Conservation (phyloP, 352 stramenopile species). For the Pythium phragmitis region DNA sequence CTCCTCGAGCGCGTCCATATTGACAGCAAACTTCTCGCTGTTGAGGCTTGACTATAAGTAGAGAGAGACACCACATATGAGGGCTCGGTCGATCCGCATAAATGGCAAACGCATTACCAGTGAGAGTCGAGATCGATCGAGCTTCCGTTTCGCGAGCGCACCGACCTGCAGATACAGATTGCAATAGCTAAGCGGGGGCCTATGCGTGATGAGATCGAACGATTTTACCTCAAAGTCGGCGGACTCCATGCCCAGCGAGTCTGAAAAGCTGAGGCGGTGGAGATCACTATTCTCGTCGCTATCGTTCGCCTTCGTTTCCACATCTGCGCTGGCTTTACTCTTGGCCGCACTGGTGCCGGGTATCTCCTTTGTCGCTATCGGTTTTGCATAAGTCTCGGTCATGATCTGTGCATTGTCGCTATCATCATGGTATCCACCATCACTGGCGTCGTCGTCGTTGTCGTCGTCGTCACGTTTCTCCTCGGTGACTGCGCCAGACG, state of each 20-base stretch:
- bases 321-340: background rate
- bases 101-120: conserved; percentile 29
- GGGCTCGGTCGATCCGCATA: background rate
- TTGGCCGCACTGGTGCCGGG: background rate
- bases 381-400: background rate
- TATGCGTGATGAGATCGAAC: background rate
- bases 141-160: conserved; percentile 39
- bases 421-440: background rate
- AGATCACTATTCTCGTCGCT: conserved; percentile 20
- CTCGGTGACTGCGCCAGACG: conserved; percentile 10
- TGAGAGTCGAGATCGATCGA: conserved; percentile 47
- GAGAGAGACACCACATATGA: background rate
- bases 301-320: background rate
- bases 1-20: conserved; percentile 52
- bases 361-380: background rate
- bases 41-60: conserved; percentile 60
- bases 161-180: conserved; percentile 37
- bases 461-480: conserved; percentile 8
- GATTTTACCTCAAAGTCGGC: conserved; percentile 72
- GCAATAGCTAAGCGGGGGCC: background rate
- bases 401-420: background rate
- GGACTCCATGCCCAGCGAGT: conserved; percentile 74
- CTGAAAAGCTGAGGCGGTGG: conserved; percentile 46
- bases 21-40: conserved; percentile 75
- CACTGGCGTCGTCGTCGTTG: conserved; percentile 4